Percentiles rank a stretch among this genome's conserved stretches.
These are phyloP conservation scores for Malbranchea cinnamomea DNA, from an alignment of 2,329 filamentous ascomycete species.

Conservation along the genomic window DNA sequence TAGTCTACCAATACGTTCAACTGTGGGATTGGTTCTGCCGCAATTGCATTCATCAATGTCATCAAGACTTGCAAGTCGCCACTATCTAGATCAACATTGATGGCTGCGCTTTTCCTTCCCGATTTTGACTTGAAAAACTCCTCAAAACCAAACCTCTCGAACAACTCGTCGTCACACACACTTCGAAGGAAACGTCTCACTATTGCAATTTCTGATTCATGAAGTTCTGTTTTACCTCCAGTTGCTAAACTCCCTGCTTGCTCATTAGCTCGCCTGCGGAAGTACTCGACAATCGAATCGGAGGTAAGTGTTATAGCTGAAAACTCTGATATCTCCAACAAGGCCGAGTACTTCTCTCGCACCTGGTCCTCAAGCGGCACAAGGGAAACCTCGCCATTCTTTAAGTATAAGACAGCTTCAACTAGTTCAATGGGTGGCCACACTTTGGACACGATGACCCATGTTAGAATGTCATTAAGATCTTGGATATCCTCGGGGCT, in stretches of 20 bases:
- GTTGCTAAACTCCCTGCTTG: constrained; percentile 3
- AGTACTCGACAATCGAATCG: constrained; percentile 13
- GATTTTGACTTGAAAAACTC: constrained; percentile 15
- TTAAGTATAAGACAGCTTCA: constrained; percentile 12
- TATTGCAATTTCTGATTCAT: constrained; percentile 13
- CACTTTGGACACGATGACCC: constrained; percentile 13
- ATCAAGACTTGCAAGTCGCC: constrained; percentile 6
- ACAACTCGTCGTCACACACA: constrained; percentile 14
- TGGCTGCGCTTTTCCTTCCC: constrained; percentile 9
- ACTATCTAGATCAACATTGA: constrained; percentile 13
- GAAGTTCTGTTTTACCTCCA: constrained; percentile 8
- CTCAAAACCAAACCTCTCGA: constrained; percentile 16
- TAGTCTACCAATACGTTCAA: constrained; percentile 4
- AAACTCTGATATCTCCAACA: constrained; percentile 10
- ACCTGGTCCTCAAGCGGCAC: constrained; percentile 12
- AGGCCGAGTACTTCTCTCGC: constrained; percentile 13
- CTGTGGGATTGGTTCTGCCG: constrained; percentile 2
- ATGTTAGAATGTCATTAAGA: constrained; percentile 17
- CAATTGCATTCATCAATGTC: constrained; percentile 7
- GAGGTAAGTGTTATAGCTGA: constrained; percentile 11
- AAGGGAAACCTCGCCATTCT: constrained; percentile 14
- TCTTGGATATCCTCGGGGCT: constrained; percentile 15
- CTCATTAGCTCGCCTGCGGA: constrained; percentile 4
- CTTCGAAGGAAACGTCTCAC: constrained; percentile 14
- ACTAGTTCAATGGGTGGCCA: constrained; percentile 11